A percentile compares a stretch with the other conserved stretches of the same genome.
Conservation (phyloP, 2,329 filamentous ascomycete species). For the Lasiodiplodia sp. region DNA sequence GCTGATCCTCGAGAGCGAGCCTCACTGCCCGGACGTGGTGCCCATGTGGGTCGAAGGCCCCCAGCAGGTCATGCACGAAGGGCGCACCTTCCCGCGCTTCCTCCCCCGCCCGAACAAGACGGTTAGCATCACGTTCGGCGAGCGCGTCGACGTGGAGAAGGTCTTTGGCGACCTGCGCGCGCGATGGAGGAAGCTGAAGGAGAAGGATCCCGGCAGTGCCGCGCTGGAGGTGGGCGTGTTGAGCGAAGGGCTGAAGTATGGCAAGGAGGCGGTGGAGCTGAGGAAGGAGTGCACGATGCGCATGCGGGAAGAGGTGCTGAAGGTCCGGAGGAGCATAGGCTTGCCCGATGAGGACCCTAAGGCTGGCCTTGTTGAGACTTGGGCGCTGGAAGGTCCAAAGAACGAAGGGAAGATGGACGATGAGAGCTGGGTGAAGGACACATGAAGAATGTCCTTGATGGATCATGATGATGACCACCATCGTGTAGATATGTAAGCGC, state of each 20-base stretch:
- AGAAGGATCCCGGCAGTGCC: conserved; percentile 40
- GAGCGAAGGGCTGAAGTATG: conserved; percentile 68
- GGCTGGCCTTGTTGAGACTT: conserved; percentile 77
- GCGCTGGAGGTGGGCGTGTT: conserved; percentile 63
- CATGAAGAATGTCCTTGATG: conserved; percentile 39
- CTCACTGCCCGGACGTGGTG: conserved; percentile 79
- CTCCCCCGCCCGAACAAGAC: conserved; percentile 76
- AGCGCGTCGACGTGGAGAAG: conserved; percentile 74
- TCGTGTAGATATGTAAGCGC: conserved; percentile 9
- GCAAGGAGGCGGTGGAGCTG: conserved; percentile 76
- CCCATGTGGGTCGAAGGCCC: conserved; percentile 95
- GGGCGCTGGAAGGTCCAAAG: conserved; percentile 65
- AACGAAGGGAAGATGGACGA: conserved; percentile 66
- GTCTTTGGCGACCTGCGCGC: conserved; percentile 79
- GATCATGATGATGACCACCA: background rate
- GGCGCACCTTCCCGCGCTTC: conserved; percentile 78
- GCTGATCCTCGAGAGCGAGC: conserved; percentile 87
- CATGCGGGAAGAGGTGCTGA: conserved; percentile 80
- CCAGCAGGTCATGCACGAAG: conserved; percentile 87
- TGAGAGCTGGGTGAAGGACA: conserved; percentile 66
- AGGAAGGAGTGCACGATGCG: conserved; percentile 81
- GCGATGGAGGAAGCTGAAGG: conserved; percentile 75
- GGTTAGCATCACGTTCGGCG: conserved; percentile 79
- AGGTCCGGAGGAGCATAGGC: conserved; percentile 74
- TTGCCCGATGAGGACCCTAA: conserved; percentile 82